Evolutionary conservation across 495 filamentous ascomycete species (phyloP), one percentile per base, ranked within the genome.

Genomic region (Pseudoneurospora amorphoporcata): DNA sequence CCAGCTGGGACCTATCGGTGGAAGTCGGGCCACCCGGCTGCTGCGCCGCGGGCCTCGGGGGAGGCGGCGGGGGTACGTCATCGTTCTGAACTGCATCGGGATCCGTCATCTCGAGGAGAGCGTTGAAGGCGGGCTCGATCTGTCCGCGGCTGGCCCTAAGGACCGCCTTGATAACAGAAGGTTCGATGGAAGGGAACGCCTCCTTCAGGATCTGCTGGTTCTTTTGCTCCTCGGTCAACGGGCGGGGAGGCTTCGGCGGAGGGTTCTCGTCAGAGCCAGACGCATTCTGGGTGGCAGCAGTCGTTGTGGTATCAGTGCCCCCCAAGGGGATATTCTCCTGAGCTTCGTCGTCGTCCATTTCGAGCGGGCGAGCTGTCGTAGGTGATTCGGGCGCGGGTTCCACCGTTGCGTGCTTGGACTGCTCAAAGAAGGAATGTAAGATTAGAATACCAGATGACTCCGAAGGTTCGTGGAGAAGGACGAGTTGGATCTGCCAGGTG

Each of bases 61-160:
- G 93, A 75, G 88, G 89, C 12, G 90, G 88, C 8, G 92, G 92
- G 12, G 82, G 83, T 19, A 78, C 79, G 14, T 84, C 83, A 41
- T 94, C 89, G 76, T 91, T 89, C 76, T 72, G 70, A 39, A 89
- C 87, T 39, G 93, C 93, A 82, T 90, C 90, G 29, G 95, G 95
- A 82, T 99, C 95, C 70, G 94, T 94, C 94, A 97, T 97, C 75
- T 91, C 93, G 35, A 99, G 86, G 8, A 99, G 88, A 38, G 96
- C 95, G 83, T 97, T 95, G 84, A 98, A 98, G 45, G 95, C 95
- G 14, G 94, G 92, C 79, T 99, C 95, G 58, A 99, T 89, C 75
- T 90, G 88, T 58, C 93, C 95, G 74, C 90, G 87, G 80, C 95
- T 97, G 9, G 95, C 95, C 14, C 84, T 83, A 71, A 99, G 83